Conservation (phyloP, 2,329 filamentous ascomycete species). For the Pseudogymnoascus sp. region DNA sequence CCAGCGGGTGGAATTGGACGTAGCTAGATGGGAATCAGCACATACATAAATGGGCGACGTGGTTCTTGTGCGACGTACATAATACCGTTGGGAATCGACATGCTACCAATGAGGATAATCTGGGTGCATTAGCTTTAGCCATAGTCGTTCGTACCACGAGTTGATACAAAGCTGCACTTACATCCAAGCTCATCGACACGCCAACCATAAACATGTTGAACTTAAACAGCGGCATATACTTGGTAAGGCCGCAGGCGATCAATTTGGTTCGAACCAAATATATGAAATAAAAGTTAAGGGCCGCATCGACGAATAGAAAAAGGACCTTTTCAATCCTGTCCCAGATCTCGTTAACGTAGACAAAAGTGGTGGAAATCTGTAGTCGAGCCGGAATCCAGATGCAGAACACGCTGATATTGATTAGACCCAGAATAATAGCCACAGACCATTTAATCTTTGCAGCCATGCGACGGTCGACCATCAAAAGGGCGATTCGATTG, state of each 20-base stretch:
- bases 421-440: conserved; percentile 27
- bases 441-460: conserved; percentile 22
- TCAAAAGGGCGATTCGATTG: conserved; percentile 45
- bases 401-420: conserved; percentile 44
- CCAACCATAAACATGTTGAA: conserved; percentile 35
- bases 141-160: neutral
- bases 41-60: neutral
- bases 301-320: conserved; percentile 41
- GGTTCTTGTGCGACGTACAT: neutral
- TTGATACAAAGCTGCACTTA: conserved; percentile 13
- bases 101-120: conserved; percentile 26
- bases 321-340: conserved; percentile 45
- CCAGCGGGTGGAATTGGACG: conserved; percentile 33
- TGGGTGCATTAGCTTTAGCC: neutral
- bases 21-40: conserved; percentile 21
- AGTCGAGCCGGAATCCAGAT: conserved; percentile 46
- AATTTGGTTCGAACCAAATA: conserved; percentile 31
- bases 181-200: conserved; percentile 34
- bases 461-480: conserved; percentile 29
- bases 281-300: conserved; percentile 45
- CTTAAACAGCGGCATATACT: conserved; percentile 32
- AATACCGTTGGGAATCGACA: conserved; percentile 30
- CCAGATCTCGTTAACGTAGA: conserved; percentile 42
- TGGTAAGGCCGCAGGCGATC: conserved; percentile 31
- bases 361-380: conserved; percentile 32